Base-by-base conservation (phyloP, 805 yeast genomes). In the Candida caryicola region DNA sequence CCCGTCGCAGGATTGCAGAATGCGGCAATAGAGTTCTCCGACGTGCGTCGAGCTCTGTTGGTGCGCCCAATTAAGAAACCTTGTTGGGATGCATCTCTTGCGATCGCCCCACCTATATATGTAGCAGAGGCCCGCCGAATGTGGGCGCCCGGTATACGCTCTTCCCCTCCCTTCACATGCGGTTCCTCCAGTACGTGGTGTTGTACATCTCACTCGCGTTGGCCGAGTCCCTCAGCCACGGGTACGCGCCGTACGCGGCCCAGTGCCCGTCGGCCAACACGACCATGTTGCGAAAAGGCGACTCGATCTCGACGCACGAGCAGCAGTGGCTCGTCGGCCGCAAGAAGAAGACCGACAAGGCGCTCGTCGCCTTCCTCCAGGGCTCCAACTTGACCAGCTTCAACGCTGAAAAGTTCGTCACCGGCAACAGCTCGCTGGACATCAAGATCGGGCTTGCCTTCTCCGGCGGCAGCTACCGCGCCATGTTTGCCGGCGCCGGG, bases 401-500 rank as follows among this genome's bases (percentile, higher is more conserved):
- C 31, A 49, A 59, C 36, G 52, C 52, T 4, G 51, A 45, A 14
- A 41, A 41, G 23, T 59, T 60, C 33, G 31, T 60, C 23, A 36
- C 17, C 15, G 45, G 40, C 13, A 40, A 41, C 31, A 14, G 37
- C 7, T 38, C 52, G n/a, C 42, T 40, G 18, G 29, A 29, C 13
- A 31, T 45, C 18, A 31, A 34, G 18, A 54, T 67, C 14, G 73
- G 65, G 4, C 40, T 67, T 16, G 69, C 72, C 3, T 58, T 67
- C 39, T 51, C 64, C 7, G 73, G 73, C 2, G 73, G 73, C 12
- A 66, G 71, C 2, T 67, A 66, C 43, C 50, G 73, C 36, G 64
- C 71, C 13, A 62, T 69, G 87, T 63, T 88, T 31, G 64, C 73
- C 40, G 95, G 95, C 2, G 95, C 95, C 10, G 96, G 96, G 25